Conservation (phyloP, 805 yeast genomes). For the Sugiyamaella chiloensis region DNA sequence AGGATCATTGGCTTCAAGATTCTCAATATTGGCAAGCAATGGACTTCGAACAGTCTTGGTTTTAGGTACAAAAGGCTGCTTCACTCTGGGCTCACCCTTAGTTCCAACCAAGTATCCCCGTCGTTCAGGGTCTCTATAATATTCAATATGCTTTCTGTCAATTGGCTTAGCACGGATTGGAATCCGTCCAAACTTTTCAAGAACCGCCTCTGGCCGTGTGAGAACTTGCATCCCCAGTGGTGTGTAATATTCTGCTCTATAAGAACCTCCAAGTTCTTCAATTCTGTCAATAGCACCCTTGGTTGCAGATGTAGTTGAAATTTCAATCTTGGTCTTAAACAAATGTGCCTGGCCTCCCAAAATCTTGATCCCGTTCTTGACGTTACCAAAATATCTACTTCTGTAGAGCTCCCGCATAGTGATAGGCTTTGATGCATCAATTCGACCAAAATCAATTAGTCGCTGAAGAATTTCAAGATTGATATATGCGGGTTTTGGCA, state of each 20-base stretch:
- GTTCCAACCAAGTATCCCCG: slow-evolving; percentile 60
- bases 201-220: slow-evolving; percentile 66
- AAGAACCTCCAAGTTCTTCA: slow-evolving; percentile 69
- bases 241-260: slow-evolving; percentile 67
- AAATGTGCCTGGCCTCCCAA: slow-evolving; percentile 58
- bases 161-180: slow-evolving; percentile 88
- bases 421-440: slow-evolving; percentile 50
- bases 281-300: slow-evolving; percentile 67
- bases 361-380: slow-evolving; percentile 78
- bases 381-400: slow-evolving; percentile 66
- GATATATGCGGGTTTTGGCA: slow-evolving; percentile 42
- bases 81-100: slow-evolving; percentile 22
- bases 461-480: slow-evolving; percentile 68
- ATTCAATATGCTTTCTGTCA: slow-evolving; percentile 72
- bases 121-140: slow-evolving; percentile 65
- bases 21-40: slow-evolving; percentile 16
- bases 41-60: slow-evolving; percentile 17
- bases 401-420: slow-evolving; percentile 76
- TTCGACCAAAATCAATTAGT: slow-evolving; percentile 65
- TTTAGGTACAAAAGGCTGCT: slow-evolving; percentile 19
- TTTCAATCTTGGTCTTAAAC: slow-evolving; percentile 55
- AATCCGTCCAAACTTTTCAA: slow-evolving; percentile 67
- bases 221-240: slow-evolving; percentile 71
- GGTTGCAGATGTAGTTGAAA: slow-evolving; percentile 84
- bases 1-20: slow-evolving; percentile 14